A percentile compares a stretch with the other conserved stretches of the same genome.
phyloP scores from a whole-genome alignment of 345 rosid species.

The Hibiscus tridactylites region DNA sequence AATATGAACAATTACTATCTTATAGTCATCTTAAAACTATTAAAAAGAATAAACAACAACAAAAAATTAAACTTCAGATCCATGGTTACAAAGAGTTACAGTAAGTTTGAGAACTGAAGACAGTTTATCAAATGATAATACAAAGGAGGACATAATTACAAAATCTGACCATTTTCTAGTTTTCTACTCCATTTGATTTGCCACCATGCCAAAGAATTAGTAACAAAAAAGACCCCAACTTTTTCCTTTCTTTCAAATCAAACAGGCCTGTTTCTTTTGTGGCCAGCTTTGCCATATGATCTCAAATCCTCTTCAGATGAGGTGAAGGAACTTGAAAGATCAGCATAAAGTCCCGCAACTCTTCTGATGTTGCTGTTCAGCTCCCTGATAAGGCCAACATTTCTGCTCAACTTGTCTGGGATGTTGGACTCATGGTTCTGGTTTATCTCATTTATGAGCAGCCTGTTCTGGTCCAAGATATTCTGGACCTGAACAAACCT shows the following conservation, averaged over 20 bases:
- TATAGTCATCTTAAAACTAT: too few species aligned
- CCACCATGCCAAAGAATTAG: slow-evolving; percentile 19
- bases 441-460: slow-evolving; percentile 66
- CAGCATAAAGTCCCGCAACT: slow-evolving; percentile 61
- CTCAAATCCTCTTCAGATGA: slow-evolving; percentile 61
- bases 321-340: slow-evolving; percentile 58
- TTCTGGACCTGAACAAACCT: slow-evolving; percentile 65
- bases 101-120: too few species aligned
- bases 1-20: too few species aligned
- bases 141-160: slow-evolving; percentile 13
- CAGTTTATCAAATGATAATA: slow-evolving; percentile 3
- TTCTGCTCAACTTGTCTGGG: slow-evolving; percentile 61
- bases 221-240: not conserved
- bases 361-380: slow-evolving; percentile 75
- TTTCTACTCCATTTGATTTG: slow-evolving; percentile 3
- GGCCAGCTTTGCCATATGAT: slow-evolving; percentile 42
- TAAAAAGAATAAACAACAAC: too few species aligned
- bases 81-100: too few species aligned
- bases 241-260: slow-evolving; percentile 7
- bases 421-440: slow-evolving; percentile 71
- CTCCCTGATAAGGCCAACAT: slow-evolving; percentile 69
- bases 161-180: slow-evolving; percentile 26
- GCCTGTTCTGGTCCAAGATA: slow-evolving; percentile 62
- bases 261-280: slow-evolving; percentile 49
- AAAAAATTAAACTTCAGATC: too few species aligned